Evolutionary conservation across 441 rosid genomes (phyloP).

Genomic region (Populus hybrid): DNA sequence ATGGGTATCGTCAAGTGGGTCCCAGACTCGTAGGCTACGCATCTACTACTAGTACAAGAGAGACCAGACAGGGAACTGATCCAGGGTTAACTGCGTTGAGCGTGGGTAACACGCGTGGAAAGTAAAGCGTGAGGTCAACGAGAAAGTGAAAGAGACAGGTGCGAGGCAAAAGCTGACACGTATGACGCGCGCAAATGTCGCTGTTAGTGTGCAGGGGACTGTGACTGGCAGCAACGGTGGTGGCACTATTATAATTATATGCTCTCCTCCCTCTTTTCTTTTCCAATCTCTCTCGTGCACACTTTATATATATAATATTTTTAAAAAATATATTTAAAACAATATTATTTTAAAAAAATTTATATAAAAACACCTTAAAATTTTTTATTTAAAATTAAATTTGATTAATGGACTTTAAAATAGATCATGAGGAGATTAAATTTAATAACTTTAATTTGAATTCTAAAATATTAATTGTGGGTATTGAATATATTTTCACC

Average conservation of each 20-base stretch:
- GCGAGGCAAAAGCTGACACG: constrained; percentile 67
- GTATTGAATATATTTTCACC: too few relatives aligned
- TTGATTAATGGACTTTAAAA: too few relatives aligned
- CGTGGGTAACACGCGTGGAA: constrained; percentile 31
- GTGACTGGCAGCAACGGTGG: too few relatives aligned
- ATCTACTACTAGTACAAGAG: constrained; percentile 10
- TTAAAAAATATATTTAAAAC: too few relatives aligned
- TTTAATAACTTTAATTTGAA: too few relatives aligned
- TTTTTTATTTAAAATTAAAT: too few relatives aligned
- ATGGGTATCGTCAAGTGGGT: not conserved
- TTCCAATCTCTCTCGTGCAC: constrained; percentile 3
- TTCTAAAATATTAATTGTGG: too few relatives aligned
- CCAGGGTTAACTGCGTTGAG: constrained; percentile 3
- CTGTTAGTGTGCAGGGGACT: constrained; percentile 24
- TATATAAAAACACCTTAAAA: too few relatives aligned
- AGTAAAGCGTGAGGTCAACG: constrained; percentile 42
- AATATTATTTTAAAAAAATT: too few relatives aligned
- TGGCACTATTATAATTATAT: not conserved
- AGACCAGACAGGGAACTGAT: not conserved
- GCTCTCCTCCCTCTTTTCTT: not conserved
- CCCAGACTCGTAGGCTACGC: constrained; percentile 4
- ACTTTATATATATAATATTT: not conserved
- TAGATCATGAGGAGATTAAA: too few relatives aligned
- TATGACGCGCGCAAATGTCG: constrained; percentile 83
- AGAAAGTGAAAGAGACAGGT: constrained; percentile 27